phyloP scores from a whole-genome alignment of 345 rosid species.

The Eucalyptus urophylla region DNA sequence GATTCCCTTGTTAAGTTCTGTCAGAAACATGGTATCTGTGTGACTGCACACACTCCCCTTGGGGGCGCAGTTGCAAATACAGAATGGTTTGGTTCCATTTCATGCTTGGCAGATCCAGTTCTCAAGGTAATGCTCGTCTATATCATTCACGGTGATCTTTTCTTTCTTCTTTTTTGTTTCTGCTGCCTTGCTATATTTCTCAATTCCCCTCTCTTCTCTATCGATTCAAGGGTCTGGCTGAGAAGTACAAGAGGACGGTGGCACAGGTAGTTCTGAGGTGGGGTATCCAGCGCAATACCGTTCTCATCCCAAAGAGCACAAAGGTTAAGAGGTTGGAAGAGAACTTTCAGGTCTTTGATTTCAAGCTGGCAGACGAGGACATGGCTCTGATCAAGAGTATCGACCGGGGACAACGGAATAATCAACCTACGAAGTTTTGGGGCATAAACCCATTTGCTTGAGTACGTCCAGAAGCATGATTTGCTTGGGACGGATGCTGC shows the following conservation, averaged over 20 bases:
- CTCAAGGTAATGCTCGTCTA: conserved; percentile 36
- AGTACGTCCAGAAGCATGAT: background rate
- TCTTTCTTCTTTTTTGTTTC: background rate
- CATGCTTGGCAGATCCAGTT: conserved; percentile 71
- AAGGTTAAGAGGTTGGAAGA: conserved; percentile 56
- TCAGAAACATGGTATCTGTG: conserved; percentile 72
- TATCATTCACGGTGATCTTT: background rate
- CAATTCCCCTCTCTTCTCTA: background rate
- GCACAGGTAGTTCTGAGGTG: conserved; percentile 73
- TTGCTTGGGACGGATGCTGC: background rate
- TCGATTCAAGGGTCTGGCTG: conserved; percentile 45
- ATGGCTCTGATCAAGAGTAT: conserved; percentile 45
- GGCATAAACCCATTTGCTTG: conserved; percentile 69
- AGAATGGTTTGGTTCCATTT: conserved; percentile 57
- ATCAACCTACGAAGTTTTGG: conserved; percentile 73
- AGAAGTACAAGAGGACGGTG: conserved; percentile 62
- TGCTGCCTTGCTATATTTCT: background rate
- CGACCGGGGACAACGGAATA: conserved; percentile 60
- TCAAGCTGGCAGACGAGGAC: conserved; percentile 57
- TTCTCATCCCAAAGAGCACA: conserved; percentile 68
- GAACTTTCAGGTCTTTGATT: conserved; percentile 51
- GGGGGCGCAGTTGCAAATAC: conserved; percentile 72
- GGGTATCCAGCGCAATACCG: conserved; percentile 70
- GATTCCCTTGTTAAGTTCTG: conserved; percentile 84
- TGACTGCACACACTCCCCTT: conserved; percentile 84